A percentile compares a stretch with the other conserved stretches of the same genome.
Evolutionary conservation across 441 rosid genomes (phyloP).

Genomic region (Oxalis stricta): DNA sequence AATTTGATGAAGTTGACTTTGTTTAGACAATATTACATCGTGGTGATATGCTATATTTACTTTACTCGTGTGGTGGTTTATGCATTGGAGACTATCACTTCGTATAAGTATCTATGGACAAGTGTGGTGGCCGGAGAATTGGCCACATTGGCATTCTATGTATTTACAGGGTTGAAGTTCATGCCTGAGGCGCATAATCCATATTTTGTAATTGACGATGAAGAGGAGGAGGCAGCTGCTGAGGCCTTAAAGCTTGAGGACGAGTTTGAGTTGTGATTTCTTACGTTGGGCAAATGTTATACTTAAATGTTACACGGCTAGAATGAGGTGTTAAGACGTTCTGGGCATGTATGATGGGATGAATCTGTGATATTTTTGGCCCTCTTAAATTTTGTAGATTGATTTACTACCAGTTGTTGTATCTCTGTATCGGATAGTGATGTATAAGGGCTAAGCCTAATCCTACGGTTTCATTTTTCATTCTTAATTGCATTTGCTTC

Average conservation of each 20-base stretch:
- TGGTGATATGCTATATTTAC: slow-evolving; percentile 87
- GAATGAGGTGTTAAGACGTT: too few relatives aligned
- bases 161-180: slow-evolving; percentile 76
- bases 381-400: too few relatives aligned
- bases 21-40: slow-evolving; percentile 88
- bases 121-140: slow-evolving; percentile 75
- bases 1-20: slow-evolving; percentile 79
- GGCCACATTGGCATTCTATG: slow-evolving; percentile 73
- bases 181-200: slow-evolving; percentile 90
- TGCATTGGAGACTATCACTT: slow-evolving; percentile 74
- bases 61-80: slow-evolving; percentile 83
- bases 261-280: slow-evolving; percentile 62
- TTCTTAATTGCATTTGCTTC: too few relatives aligned
- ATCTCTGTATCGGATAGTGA: too few relatives aligned
- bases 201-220: slow-evolving; percentile 79
- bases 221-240: slow-evolving; percentile 95
- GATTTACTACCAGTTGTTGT: too few relatives aligned
- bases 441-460: too few relatives aligned
- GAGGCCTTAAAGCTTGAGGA: slow-evolving; percentile 87
- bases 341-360: too few relatives aligned
- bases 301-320: slow-evolving; percentile 2
- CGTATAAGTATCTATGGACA: slow-evolving; percentile 72
- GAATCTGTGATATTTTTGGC: too few relatives aligned
- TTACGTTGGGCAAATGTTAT: background rate
- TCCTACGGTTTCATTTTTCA: too few relatives aligned